Base-by-base conservation (phyloP, 2,329 filamentous ascomycete species). In the Beauveria sp. region DNA sequence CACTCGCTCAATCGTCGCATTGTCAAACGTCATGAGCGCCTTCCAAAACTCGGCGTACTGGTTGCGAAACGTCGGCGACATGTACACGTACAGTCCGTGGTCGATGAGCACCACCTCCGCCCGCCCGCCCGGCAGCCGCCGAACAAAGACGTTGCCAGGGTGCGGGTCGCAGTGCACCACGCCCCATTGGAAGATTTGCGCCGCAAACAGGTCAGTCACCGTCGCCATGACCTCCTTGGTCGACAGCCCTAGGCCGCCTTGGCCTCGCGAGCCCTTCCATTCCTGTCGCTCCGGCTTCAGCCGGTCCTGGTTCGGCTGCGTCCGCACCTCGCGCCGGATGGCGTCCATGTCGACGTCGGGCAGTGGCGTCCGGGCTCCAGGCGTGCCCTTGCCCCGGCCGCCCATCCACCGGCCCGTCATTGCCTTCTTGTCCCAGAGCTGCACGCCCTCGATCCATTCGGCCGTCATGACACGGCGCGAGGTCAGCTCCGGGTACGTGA, bases 151-250 rank as follows among this genome's bases (percentile, higher is more conserved):
- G 76, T 99, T 99, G 31, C 93, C 93, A 1, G 95, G 95, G 71
- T 99, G 95, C 10, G 95, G 95, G 73, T 99, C 95, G 76, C 93
- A 97, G 77, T 99, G 93, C 0, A 98, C 90, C 49, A 90, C 84
- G 14, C 95, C 95, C 90, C 91, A 98, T 66, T 96, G 88, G 79
- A 97, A 99, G 83, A 98, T 98, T 72, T 98, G 93, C 2, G 91
- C 93, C n/a, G 88, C 90, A 79, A 98, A 99, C 40, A 98, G 83
- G 72, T 97, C 93, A 55, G 97, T 85, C 87, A 98, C 97, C 38
- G 91, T 97, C 6, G 88, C 89, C 95, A 98, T 98, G 63, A 97
- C 91, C 63, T 93, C 88, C 70, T 89, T 90, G 34, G 91, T 80
- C 8, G 85, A 87, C 3, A 99, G 79, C 0, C 95, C 95, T 0